Percentiles rank a stretch among this genome's conserved stretches.
Conservation (phyloP, 768 basidiomycete species). For the Glaciozyma antarctica region DNA sequence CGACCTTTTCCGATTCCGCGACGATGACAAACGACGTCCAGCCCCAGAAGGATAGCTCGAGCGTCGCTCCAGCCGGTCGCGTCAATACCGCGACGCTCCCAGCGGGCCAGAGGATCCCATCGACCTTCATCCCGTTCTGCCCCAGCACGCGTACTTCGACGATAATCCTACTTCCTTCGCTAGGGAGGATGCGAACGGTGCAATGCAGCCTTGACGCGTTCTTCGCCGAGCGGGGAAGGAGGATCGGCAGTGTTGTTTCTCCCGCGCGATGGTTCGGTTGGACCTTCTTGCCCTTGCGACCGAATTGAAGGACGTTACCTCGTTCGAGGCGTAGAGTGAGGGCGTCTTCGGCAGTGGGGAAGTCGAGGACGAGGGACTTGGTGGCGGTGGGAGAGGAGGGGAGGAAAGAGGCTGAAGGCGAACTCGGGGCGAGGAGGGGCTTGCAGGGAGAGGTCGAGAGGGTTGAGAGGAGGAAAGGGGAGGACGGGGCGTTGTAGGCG, state of each 20-base stretch:
- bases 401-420: no score
- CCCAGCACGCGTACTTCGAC: slow-evolving; percentile 22
- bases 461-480: neutral
- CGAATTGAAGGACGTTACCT: slow-evolving; percentile 21
- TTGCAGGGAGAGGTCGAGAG: neutral
- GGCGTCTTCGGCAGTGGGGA: neutral
- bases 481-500: slow-evolving; percentile 3
- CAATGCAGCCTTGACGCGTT: slow-evolving; percentile 29
- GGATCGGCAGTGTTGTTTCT: slow-evolving; percentile 12
- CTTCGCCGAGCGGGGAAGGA: slow-evolving; percentile 22
- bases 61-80: neutral
- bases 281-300: slow-evolving; percentile 26
- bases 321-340: slow-evolving; percentile 9
- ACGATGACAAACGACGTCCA: slow-evolving; percentile 14
- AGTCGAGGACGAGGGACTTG: neutral
- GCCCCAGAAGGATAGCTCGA: slow-evolving; percentile 26
- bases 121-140: slow-evolving; percentile 29
- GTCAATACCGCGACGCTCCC: slow-evolving; percentile 5
- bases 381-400: neutral
- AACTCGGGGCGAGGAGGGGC: neutral
- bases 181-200: slow-evolving; percentile 7
- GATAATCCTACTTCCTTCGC: neutral
- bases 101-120: slow-evolving; percentile 17
- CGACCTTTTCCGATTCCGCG: neutral
- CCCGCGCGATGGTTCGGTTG: neutral